Percentiles rank a stretch among this genome's conserved stretches.
Conservation (phyloP, 1,139 yeast genomes). For the Magnusiomyces paraingens region DNA sequence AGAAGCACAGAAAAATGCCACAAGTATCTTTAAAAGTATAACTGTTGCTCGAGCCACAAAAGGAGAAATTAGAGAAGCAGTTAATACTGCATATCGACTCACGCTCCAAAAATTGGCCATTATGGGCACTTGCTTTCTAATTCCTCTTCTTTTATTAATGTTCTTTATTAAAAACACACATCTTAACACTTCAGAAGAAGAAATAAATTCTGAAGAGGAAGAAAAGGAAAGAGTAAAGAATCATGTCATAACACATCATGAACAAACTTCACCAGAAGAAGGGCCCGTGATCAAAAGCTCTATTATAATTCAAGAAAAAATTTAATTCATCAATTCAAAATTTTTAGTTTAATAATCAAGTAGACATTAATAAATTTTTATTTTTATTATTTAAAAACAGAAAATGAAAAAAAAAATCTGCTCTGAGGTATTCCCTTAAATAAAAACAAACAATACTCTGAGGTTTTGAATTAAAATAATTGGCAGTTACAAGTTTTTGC, state of each 20-base stretch:
- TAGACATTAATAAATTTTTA: too few species aligned
- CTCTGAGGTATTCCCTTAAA: too few species aligned
- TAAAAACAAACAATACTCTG: too few species aligned
- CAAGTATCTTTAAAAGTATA: conserved; percentile 13
- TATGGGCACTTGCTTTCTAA: conserved; percentile 9
- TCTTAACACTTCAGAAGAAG: conserved; percentile 9
- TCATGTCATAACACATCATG: too few species aligned
- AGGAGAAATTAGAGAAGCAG: conserved; percentile 6
- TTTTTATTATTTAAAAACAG: too few species aligned
- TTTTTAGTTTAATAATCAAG: not conserved
- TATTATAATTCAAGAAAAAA: not conserved
- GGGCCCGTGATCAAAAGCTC: not conserved
- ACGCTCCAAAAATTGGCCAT: conserved; percentile 13
- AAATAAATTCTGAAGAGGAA: not conserved
- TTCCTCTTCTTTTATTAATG: conserved; percentile 14
- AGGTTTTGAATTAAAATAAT: too few species aligned
- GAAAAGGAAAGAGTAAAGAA: not conserved
- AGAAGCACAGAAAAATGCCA: conserved; percentile 10
- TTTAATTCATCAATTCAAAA: not conserved
- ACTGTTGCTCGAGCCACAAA: conserved; percentile 8
- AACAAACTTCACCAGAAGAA: too few species aligned
- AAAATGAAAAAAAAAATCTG: too few species aligned
- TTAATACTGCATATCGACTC: conserved; percentile 10
- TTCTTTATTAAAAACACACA: conserved; percentile 10
- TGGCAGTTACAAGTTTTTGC: too few species aligned